Base-by-base conservation (phyloP, 495 filamentous ascomycete species). In the Hypoxylon intermedium region DNA sequence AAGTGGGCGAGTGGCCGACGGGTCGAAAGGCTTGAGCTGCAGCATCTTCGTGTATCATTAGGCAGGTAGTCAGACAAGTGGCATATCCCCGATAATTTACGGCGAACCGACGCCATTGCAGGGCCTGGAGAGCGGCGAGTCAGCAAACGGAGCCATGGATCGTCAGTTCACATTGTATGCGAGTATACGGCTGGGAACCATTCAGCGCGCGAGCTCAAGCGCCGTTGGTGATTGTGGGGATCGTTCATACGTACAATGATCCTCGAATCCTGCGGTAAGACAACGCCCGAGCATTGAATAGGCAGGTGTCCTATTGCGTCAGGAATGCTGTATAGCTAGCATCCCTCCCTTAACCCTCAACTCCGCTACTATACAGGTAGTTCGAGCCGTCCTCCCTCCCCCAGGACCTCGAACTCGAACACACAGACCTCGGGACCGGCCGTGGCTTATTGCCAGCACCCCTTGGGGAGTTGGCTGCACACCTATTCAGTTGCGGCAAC, bases 241-340 rank as follows among this genome's bases (percentile, higher is more conserved):
- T 63, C 7, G 7, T 26, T 34, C 36, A 28, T 51, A 53, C 49
- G 53, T 49, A 62, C 47, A 41, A 57, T 53, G 48, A 57, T 63
- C 11, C 41, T 48, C 38, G 46, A 63, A 63, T 63, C 60, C 60
- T 63, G 48, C 60, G 47, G 60, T 63, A 46, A 53, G 46, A 63
- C 20, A 55, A 19, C 47, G 43, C 9, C 53, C 47, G 42, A 58
- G 48, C 20, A 57, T 58, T 20, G 47, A 63, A 63, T 57, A 53
- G 46, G 53, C 53, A 58, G 60, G 53, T 58, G 53, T 53, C 36
- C 34, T 37, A 9, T 52, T 43, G 30, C 31, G 34, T 48, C n/a
- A n/a, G n/a, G n/a, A n/a, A 48, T 30, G 20, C 41, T 20, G 37
- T 31, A 26, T 31, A 26, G 36, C 57, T 24, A 46, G n/a, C 24